Base-by-base conservation (phyloP, 179 eudicot genomes). In the Patellifolia procumbens region DNA sequence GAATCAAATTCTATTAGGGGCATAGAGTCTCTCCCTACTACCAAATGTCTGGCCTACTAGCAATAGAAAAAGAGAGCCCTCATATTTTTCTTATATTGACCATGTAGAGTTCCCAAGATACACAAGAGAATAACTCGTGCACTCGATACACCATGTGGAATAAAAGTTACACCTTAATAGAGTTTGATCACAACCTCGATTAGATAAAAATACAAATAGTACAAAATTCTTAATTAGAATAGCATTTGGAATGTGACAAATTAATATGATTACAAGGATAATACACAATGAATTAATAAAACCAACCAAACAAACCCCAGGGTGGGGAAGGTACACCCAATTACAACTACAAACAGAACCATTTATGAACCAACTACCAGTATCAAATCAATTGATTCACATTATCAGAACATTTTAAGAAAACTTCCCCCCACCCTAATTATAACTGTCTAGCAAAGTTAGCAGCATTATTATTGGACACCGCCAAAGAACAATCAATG, bases 251-350 rank as follows among this genome's bases (percentile, higher is more conserved):
- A 56, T 55, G 72, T 72, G 46, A 32, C 28, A 56, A 76, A 71
- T 24, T 24, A n/a, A 58, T 68, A 58, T 72, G 80, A 72, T 76
- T 81, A 81, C 81, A 81, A 35, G 51, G 37, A 55, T 75, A 70
- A 72, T 76, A 53, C 60, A 64, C 79, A 48, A 64, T 55, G 13
- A 28, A 43, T 42, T 48, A 31, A 29, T 69, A 67, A 16, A 42
- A 60, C 9, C 45, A 22, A 70, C n/a, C 49, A 35, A 39, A 46
- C 49, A 35, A 39, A 46, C n/a, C 20, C 16, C 16, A 43, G 58
- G 68, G 12, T 39, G 28, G 15, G n/a, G 17, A 69, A 28, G n/a
- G 2, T 28, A 24, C 51, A 22, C 49, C 31, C 51, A 3, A 39
- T 15, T 53, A 15, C 64, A 78, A 53, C 77, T 20, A 58, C 68